Evolutionary conservation across 1,284 basidiomycete genomes (phyloP), one percentile per base, ranked within the genome.

Genomic region (Entoloma clypeatum): DNA sequence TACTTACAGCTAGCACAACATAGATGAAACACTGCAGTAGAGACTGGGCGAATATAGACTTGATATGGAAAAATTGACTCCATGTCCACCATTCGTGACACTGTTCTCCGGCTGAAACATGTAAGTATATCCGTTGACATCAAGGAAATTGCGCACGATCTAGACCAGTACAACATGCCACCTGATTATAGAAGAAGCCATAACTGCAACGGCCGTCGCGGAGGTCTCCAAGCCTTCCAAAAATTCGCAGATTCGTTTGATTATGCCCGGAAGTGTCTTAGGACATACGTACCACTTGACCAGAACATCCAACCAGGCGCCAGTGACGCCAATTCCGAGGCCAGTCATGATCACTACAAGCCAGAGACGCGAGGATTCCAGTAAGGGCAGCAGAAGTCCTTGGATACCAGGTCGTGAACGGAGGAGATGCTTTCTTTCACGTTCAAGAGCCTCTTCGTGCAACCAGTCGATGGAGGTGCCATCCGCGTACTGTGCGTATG

Each of bases 131-230:
- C 7, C 9, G 30, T 26, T 38, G 10, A 31, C 32, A 35, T 17
- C 30, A 5, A 29, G 31, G 38, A 22, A 31, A 31, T 30, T 36
- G 69, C 81, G 50, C 55, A 87, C 85, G 71, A 54, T 83, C 79
- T 26, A 86, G 57, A n/a, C 82, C 83, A 47, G 75, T 78, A 61
- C 85, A 88, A 53, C 86, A 89, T 11, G 78, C 66, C 22, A 79
- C 76, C 55, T 81, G 75, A 50, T 84, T 86, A 60, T 86, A 84
- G 61, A 85, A 80, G 64, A 87, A 79, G 4, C 79, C 81, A 50
- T 80, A 79, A 8, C 72, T 62, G 53, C 86, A 89, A 11, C 75
- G 70, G 9, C 86, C 86, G 58, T 81, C 77, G 11, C 81, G 69
- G 24, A 89, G 57, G 53, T 88, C 85, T 29, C 75, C 75, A 41